Evolutionary conservation across 805 yeast species (phyloP), one percentile per base, ranked within the genome.

Genomic region (Clavispora phyllophila): DNA sequence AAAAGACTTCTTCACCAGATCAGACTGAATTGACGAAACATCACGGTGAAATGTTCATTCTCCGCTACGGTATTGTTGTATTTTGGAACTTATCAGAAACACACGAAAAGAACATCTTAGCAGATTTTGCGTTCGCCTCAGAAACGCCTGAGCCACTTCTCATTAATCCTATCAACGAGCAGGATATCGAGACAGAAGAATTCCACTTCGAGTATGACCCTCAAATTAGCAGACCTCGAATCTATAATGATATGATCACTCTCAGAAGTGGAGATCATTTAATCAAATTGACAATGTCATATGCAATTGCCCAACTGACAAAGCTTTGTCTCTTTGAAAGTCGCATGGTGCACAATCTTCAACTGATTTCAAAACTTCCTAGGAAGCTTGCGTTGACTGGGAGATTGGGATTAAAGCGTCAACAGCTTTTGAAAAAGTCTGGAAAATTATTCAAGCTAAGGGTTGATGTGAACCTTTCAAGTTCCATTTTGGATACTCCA

Each of bases 281-380:
- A 56, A 87, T 89, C 54, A 93, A 93, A 58, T 69, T 93, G 44
- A 87, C 97, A 5, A 79, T 93, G 78, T 87, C 97, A 1, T 96
- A 93, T 63, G 96, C 98, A 1, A 87, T 93, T 48, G 97, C 98
- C 0, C 99, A 93, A 63, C 87, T 95, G 49, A 90, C 97, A 1
- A 93, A 90, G 60, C 66, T 93, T 25, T 85, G 96, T 32, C 69
- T 90, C 45, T 93, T 91, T 64, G 99, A 93, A 62, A 85, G 95
- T 32, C 73, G 96, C 53, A 88, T 93, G 82, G 86, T 91, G 12
- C 81, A 82, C 27, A 82, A 85, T 45, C 72, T 93, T 57, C 84
- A 81, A 46, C 84, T 89, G 50, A 91, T 91, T 27, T 83, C 95
- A n/a, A 82, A 82, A 56, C 72, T 93, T 26, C 99, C 99, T 1